Conservation (phyloP, 257 asterid genomes). For the Forsythia viridissima region DNA sequence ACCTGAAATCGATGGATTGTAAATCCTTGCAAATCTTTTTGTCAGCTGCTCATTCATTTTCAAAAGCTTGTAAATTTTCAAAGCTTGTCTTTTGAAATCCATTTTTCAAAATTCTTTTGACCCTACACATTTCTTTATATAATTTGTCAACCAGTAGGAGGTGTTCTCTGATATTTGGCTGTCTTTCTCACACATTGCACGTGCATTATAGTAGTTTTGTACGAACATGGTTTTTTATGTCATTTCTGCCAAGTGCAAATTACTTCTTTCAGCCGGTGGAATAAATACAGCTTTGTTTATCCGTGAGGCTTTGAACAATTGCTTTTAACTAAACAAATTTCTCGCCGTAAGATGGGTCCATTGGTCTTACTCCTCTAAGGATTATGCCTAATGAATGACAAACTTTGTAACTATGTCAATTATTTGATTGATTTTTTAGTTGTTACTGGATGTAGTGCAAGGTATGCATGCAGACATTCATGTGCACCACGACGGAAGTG, state of each 20-base stretch:
- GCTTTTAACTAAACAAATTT: not conserved
- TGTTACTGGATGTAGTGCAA: conserved; percentile 42
- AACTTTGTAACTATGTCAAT: not conserved
- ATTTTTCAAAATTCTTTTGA: not conserved
- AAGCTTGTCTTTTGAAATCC: not conserved
- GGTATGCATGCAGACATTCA: conserved; percentile 66
- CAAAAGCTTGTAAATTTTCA: not conserved
- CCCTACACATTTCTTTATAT: not conserved
- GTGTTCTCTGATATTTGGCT: not conserved
- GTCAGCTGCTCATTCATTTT: not conserved
- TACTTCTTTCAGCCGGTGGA: not conserved
- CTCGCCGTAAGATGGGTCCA: not conserved
- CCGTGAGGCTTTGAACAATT: not conserved
- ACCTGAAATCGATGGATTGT: not conserved
- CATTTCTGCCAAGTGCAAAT: not conserved
- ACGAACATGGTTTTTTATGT: not conserved
- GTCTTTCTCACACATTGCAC: not conserved
- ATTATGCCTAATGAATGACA: not conserved
- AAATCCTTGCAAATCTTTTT: not conserved
- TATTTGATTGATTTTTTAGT: not conserved
- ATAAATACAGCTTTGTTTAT: not conserved
- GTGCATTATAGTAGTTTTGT: not conserved
- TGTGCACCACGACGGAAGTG: conserved; percentile 93
- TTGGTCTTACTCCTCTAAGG: not conserved
- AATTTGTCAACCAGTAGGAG: not conserved